A percentile compares a stretch with the other conserved stretches of the same genome.
Evolutionary conservation across 768 basidiomycete genomes (phyloP).

Genomic region (Mycena haematopus): DNA sequence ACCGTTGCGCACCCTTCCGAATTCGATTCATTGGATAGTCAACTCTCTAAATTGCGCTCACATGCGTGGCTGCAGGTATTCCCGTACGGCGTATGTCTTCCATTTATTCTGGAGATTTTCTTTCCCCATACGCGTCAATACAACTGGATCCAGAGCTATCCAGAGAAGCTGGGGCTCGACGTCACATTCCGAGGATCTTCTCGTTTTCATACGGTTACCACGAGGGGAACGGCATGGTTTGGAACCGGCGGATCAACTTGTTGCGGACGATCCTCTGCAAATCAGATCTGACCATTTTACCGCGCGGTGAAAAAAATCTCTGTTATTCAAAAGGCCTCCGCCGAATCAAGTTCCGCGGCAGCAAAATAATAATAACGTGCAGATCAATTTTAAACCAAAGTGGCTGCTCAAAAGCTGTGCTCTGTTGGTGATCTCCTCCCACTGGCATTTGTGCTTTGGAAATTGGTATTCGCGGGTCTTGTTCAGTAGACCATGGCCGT

Average conservation of each 20-base stretch:
- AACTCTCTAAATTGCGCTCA: not conserved
- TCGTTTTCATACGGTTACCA: not conserved
- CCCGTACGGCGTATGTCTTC: not conserved
- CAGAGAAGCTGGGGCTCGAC: too few species aligned
- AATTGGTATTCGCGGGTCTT: too few species aligned
- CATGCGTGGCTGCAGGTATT: not conserved
- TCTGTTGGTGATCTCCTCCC: not conserved
- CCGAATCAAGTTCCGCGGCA: conserved; percentile 3
- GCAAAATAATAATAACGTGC: not conserved
- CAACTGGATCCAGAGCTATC: too few species aligned
- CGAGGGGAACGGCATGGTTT: conserved; percentile 3
- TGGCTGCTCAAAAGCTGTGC: not conserved
- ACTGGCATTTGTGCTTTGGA: too few species aligned
- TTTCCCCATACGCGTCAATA: conserved; percentile 9
- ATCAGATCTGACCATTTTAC: not conserved
- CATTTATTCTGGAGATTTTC: conserved; percentile 2
- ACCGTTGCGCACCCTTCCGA: not conserved
- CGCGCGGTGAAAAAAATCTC: not conserved
- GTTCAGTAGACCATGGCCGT: too few species aligned
- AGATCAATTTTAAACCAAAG: not conserved
- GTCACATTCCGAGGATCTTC: conserved; percentile 17
- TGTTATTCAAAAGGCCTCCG: not conserved
- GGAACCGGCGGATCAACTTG: conserved; percentile 19
- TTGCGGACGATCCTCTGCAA: not conserved
- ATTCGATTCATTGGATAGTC: not conserved